phyloP scores from a whole-genome alignment of 2,329 filamentous ascomycete species.

The Sporothrix brasiliensis region DNA sequence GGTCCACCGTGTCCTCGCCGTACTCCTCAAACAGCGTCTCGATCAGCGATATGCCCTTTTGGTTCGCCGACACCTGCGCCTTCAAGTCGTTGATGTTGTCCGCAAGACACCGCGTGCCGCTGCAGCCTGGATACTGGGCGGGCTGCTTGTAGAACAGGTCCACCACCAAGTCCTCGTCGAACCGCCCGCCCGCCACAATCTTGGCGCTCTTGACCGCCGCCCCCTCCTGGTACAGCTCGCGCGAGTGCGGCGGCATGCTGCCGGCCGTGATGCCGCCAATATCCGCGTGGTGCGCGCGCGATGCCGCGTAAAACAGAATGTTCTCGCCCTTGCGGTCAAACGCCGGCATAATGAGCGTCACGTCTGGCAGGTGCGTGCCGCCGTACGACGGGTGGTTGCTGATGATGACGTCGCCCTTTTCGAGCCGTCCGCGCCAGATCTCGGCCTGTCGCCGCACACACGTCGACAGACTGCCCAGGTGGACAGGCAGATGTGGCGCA shows the following conservation, averaged over 20 bases:
- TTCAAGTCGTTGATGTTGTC: conserved; percentile 88
- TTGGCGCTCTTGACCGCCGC: conserved; percentile 67
- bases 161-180: conserved; percentile 75
- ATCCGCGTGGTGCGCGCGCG: conserved; percentile 79
- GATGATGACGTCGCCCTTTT: conserved; percentile 78
- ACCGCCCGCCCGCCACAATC: conserved; percentile 73
- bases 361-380: conserved; percentile 81
- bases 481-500: conserved; percentile 78
- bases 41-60: conserved; percentile 81
- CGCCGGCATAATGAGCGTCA: conserved; percentile 78
- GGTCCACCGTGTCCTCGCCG: conserved; percentile 73
- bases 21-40: conserved; percentile 75
- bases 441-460: conserved; percentile 77
- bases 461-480: conserved; percentile 83
- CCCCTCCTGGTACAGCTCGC: conserved; percentile 66
- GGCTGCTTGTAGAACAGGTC: conserved; percentile 74
- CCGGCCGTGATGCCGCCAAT: conserved; percentile 82
- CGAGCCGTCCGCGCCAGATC: conserved; percentile 77
- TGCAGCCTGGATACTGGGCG: conserved; percentile 73
- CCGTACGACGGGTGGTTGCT: conserved; percentile 85
- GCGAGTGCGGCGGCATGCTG: conserved; percentile 78
- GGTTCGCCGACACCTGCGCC: conserved; percentile 83
- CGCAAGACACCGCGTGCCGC: conserved; percentile 74
- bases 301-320: conserved; percentile 81
- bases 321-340: conserved; percentile 67